Base-by-base conservation (phyloP, 2,329 filamentous ascomycete genomes). In the Parastagonospora nodorum region DNA sequence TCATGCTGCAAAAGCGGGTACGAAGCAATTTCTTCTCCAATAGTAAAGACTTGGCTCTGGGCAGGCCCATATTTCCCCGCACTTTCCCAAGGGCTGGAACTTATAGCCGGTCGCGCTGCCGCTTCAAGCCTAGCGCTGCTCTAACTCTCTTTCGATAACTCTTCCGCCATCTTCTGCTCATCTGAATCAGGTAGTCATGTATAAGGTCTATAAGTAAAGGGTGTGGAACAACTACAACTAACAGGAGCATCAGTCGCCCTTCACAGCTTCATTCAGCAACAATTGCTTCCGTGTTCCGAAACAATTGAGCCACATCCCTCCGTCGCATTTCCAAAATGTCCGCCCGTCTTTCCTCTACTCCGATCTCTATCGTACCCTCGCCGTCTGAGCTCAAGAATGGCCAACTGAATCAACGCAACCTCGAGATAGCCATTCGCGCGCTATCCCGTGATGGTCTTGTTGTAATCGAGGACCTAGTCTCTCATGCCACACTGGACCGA, bases 401-500 rank as follows among this genome's bases (percentile, higher is more conserved):
- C 0, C 35, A 49, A 0, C 77, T 85, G 0, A 66, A 64, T 8
- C 71, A 77, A 8, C 55, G 54, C 37, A 86, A 84, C 50, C 72
- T 87, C 1, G 83, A 87, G 56, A 75, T 78, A n/a, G 66, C 67
- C 12, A 57, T 53, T 5, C 53, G 65, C 8, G 63, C 66, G 1
- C 58, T 71, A 11, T 51, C 58, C 15, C 64, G 67, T 9, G 68
- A 74, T 56, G 71, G 71, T 10, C 57, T 73, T 27, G 63, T 73
- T 2, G 64, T 73, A 2, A 48, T 74, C 8, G 66, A 72, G 38
- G 63, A 72, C 39, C 55, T 70, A 19, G 56, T 74, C 12, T 75
- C 78, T 0, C 79, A 82, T 54, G 62, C 73, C 0, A 65, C 78
- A n/a, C 68, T 87, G 2, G 81, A 87, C 58, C 60, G 63, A 6